Evolutionary conservation across 805 yeast genomes (phyloP), one percentile per base, ranked within the genome.

Genomic region (Clavispora phyllophila): DNA sequence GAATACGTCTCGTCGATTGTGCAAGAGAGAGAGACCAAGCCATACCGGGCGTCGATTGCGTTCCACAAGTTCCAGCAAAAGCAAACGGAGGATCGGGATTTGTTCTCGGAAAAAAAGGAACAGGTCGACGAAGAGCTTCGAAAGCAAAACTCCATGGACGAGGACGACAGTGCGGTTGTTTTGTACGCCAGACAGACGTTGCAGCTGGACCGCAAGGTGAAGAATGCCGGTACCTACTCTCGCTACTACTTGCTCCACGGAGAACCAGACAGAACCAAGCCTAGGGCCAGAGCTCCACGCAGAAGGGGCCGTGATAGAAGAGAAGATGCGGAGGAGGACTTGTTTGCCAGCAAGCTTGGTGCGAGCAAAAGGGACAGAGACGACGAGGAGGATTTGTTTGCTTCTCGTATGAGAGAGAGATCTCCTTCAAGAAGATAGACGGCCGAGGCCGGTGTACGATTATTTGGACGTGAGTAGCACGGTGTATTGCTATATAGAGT

Each of bases 231-330:
- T 18, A 75, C 69, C 12, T 73, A 72, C 41, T 81, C 87, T 17
- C 61, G 85, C 31, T 84, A 82, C 61, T 84, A 84, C 62, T 64
- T 81, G 44, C 56, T 80, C 14, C 82, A 84, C 50, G 91, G 91
- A 3, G 89, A 81, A 55, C 91, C 89, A 3, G 78, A 78, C 45
- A 57, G 64, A 55, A 54, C 74, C 46, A 48, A 32, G 36, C 50
- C 53, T 2, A 45, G 48, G 9, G 10, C 31, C 13, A 41, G 42
- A 5, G 14, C 29, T 4, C 22, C 39, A 9, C 42, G 25, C n/a
- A 41, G 53, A 40, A 31, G 48, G n/a, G 47, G 37, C 13, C 25
- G 46, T 17, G 42, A 40, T 29, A 45, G 46, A 12, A 40, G 50
- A 23, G 41, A 42, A 2, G 49, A 40, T 4, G 57, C 50, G 9